Evolutionary conservation across 2,329 filamentous ascomycete species (phyloP).

Genomic region (Diaporthe citriasiana): DNA sequence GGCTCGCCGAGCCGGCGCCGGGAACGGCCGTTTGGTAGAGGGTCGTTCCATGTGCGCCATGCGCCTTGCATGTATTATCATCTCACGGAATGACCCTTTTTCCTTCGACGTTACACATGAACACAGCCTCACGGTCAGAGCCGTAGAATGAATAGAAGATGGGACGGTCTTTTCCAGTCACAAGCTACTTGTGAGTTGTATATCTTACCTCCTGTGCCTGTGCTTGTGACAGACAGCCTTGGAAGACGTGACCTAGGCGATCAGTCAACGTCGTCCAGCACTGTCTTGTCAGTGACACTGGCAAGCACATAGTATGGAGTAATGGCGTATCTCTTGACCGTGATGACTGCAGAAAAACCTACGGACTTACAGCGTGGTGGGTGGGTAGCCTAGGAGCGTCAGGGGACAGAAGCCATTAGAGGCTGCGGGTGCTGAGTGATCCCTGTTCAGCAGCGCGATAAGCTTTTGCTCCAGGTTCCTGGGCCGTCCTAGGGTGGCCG

Average conservation of each 20-base stretch:
- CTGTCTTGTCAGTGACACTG: not conserved
- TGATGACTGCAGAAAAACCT: not conserved
- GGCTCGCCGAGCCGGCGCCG: slow-evolving; percentile 30
- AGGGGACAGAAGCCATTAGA: not conserved
- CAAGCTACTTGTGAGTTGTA: not conserved
- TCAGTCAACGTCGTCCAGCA: not conserved
- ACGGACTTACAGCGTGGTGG: not conserved
- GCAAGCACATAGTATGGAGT: too few species aligned
- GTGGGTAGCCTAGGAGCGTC: not conserved
- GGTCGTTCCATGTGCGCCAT: not conserved
- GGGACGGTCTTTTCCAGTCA: not conserved
- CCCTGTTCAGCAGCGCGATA: slow-evolving; percentile 29
- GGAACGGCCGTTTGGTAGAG: not conserved
- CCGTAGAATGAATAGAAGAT: not conserved
- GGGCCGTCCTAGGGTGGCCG: not conserved
- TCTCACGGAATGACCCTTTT: not conserved
- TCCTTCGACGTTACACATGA: not conserved
- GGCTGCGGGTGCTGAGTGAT: slow-evolving; percentile 10
- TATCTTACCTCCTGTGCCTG: not conserved
- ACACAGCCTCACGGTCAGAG: not conserved
- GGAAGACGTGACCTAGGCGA: not conserved
- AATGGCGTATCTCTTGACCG: not conserved
- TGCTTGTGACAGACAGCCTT: not conserved
- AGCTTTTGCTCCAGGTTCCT: slow-evolving; percentile 27
- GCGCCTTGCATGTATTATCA: not conserved